Percentiles rank a stretch among this genome's conserved stretches.
These are phyloP conservation scores for Macrophomina tecta DNA, from an alignment of 2,329 filamentous ascomycete species.

Conservation along the genomic window DNA sequence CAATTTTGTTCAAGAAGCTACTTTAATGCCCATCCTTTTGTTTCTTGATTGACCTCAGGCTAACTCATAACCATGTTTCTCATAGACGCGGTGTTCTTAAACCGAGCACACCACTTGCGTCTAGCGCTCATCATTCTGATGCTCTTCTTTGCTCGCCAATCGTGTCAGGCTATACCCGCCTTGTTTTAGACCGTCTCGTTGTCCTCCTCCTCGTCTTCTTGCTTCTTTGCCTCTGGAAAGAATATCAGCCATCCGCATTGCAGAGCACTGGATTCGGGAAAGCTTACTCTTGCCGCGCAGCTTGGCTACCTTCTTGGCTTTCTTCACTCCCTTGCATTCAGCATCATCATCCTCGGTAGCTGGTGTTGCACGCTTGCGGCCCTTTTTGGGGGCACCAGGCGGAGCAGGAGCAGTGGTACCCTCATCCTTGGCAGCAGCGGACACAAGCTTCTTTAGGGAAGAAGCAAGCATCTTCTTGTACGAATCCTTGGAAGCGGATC, in stretches of 20 bases:
- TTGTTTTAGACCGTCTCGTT: background rate
- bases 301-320: slow-evolving; percentile 7
- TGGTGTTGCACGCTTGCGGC: slow-evolving; percentile 12
- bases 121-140: too few species aligned
- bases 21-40: too few species aligned
- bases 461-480: slow-evolving; percentile 14
- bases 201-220: background rate
- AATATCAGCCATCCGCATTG: background rate
- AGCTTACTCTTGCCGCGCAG: slow-evolving; percentile 6
- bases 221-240: background rate
- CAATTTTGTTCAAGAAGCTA: too few species aligned
- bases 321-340: background rate
- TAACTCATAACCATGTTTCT: too few species aligned
- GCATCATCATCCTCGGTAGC: background rate
- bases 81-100: too few species aligned
- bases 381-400: background rate
- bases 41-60: too few species aligned
- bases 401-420: background rate
- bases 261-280: background rate
- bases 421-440: background rate
- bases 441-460: slow-evolving; percentile 4
- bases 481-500: slow-evolving; percentile 8
- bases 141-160: too few species aligned
- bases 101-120: too few species aligned
- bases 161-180: background rate